Percentiles rank a stretch among this genome's conserved stretches.
These are phyloP conservation scores for Capronia coronata DNA, from an alignment of 2,329 filamentous ascomycete species.

Conservation along the genomic window DNA sequence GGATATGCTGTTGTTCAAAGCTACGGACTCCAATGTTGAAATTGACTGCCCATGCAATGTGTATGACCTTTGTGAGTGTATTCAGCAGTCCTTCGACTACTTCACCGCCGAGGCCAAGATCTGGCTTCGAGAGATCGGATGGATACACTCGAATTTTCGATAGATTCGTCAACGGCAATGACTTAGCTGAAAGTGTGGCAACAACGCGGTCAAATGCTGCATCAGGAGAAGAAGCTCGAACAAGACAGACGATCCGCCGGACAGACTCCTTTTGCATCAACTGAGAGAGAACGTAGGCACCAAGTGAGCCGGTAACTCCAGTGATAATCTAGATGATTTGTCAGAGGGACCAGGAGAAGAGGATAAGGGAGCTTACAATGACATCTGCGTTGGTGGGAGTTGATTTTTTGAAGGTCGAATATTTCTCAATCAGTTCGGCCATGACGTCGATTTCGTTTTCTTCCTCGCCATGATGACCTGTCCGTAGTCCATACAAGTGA, in stretches of 20 bases:
- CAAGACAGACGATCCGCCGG: constrained; percentile 50
- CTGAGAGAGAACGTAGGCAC: constrained; percentile 51
- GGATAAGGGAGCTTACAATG: too few relatives aligned
- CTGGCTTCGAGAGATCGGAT: constrained; percentile 41
- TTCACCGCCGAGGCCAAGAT: constrained; percentile 44
- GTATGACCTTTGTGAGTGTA: constrained; percentile 50
- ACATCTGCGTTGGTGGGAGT: too few relatives aligned
- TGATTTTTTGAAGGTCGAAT: constrained; percentile 31
- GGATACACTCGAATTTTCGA: constrained; percentile 47
- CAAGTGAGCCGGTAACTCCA: constrained; percentile 60
- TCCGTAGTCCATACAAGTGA: constrained; percentile 22
- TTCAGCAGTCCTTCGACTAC: constrained; percentile 39
- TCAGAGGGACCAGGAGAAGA: too few relatives aligned
- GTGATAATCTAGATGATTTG: constrained; percentile 44
- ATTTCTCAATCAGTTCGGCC: constrained; percentile 39
- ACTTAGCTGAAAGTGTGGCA: too few relatives aligned
- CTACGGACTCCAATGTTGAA: constrained; percentile 53
- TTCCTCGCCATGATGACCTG: constrained; percentile 23
- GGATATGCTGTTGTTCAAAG: constrained; percentile 46
- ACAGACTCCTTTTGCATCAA: constrained; percentile 37
- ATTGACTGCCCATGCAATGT: constrained; percentile 61
- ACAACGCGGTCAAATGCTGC: too few relatives aligned
- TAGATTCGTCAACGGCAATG: too few relatives aligned
- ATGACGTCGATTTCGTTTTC: constrained; percentile 40
- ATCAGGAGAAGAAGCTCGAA: constrained; percentile 47